Base-by-base conservation (phyloP, 139 green algal species). In the Closterium sp. region DNA sequence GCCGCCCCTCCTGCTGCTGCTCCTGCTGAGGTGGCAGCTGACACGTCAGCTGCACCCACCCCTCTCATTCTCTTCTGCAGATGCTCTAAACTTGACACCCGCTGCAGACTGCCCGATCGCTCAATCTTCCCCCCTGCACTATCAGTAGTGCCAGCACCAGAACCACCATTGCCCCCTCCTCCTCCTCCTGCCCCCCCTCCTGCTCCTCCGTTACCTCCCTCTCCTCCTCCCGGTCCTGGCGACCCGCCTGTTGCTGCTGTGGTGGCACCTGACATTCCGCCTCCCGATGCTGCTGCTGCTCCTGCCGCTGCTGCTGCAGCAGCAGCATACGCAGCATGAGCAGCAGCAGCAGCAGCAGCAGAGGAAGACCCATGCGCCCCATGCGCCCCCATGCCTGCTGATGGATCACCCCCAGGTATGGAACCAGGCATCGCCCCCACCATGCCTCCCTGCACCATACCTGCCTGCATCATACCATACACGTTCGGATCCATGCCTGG, bases 31-130 rank as follows among this genome's bases (percentile, higher is more conserved):
- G 55, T 76, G 55, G 55, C 55, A 76, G 2, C 55, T 76, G 55
- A 76, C 12, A 76, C 55, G 12, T 76, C 55, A 76, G 85, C 85
- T 38, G 85, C 38, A 21, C 88, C 25, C 21, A 28, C 88, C 88
- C 36, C 36, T n/a, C 88, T 89, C n/a, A 87, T 91, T 2, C 88
- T 28, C 8, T 91, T 91, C 88, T 91, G 88, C 88, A 91, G 33
- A 33, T 91, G 88, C 38, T 91, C 88, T 35, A 91, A 16, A 10
- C 32, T 87, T 3, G 88, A 64, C 23, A 91, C 88, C 4, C 88
- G 55, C 88, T 91, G 88, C 88, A 91, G 88, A 25, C 32, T 88
- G n/a, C 9, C 32, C 1, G 88, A 88, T 31, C 88, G 55, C 10
- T 91, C 88, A 6, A 91, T 91, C 88, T 91, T 91, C 25, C 55